Conservation (phyloP, 164 flowering plant species). For the Macadamia integrifolia region DNA sequence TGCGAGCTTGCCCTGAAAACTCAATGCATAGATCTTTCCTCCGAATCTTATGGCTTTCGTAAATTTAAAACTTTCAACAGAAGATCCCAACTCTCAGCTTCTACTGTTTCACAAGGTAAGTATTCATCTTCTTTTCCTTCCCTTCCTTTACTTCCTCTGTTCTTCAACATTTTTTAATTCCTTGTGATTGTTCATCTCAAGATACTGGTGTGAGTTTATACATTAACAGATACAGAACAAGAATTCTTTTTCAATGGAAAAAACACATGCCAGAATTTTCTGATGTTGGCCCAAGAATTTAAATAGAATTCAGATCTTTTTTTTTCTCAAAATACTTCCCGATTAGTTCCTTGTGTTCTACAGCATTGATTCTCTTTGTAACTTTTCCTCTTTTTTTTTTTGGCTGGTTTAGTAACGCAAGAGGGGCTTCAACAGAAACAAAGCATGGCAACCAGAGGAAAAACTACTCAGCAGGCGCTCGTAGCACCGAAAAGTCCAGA, state of each 20-base stretch:
- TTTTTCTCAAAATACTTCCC: too few relatives aligned
- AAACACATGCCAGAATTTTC: background rate
- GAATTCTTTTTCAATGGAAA: background rate
- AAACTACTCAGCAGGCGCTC: constrained; percentile 27
- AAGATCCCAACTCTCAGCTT: constrained; percentile 23
- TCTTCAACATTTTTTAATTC: background rate
- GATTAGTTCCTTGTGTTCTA: background rate
- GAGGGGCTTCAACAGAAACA: constrained; percentile 21
- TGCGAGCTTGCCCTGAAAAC: constrained; percentile 26
- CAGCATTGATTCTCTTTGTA: too few relatives aligned
- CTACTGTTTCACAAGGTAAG: constrained; percentile 8
- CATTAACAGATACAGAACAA: background rate
- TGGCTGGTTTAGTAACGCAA: constrained; percentile 21
- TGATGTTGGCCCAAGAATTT: background rate
- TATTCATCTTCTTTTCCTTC: background rate
- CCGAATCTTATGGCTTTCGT: constrained; percentile 15
- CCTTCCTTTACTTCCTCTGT: background rate
- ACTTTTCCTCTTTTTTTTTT: background rate
- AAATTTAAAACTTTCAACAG: background rate
- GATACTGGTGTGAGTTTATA: background rate
- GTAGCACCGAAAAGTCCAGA: constrained; percentile 76
- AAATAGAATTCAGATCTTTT: too few relatives aligned
- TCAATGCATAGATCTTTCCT: constrained; percentile 28
- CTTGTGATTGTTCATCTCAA: background rate
- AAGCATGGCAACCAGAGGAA: constrained; percentile 13